Conservation (phyloP, 352 stramenopile species). For the Pythium rhizo-oryzae region DNA sequence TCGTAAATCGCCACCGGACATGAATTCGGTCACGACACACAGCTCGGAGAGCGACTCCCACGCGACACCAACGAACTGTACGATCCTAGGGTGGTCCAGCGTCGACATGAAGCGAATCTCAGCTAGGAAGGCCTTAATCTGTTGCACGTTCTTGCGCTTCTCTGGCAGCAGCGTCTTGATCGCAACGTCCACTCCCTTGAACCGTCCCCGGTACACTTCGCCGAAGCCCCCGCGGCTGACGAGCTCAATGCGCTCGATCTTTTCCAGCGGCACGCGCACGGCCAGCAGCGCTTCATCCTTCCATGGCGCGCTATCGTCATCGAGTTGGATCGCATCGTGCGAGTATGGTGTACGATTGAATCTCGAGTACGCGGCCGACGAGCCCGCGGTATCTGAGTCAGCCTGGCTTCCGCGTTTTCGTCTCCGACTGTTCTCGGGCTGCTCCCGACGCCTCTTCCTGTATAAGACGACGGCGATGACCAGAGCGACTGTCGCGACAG, state of each 20-base stretch:
- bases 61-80: constrained; percentile 56
- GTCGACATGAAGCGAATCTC: constrained; percentile 56
- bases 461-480: constrained; percentile 4
- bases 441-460: neutral
- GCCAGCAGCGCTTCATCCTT: constrained; percentile 10
- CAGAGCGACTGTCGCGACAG: neutral
- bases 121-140: constrained; percentile 52
- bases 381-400: neutral
- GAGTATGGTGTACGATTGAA: neutral
- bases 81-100: constrained; percentile 48
- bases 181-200: neutral
- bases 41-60: constrained; percentile 63
- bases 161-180: constrained; percentile 16
- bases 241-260: neutral
- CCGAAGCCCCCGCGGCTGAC: constrained; percentile 1
- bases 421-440: too few species aligned
- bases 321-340: neutral
- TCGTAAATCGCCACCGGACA: constrained; percentile 59
- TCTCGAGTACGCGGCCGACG: constrained; percentile 6
- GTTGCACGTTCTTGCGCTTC: constrained; percentile 35
- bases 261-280: constrained; percentile 6
- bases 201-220: constrained; percentile 1
- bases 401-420: neutral
- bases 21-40: constrained; percentile 64
- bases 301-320: constrained; percentile 3